Base-by-base conservation (phyloP, 768 basidiomycete genomes). In the Boletus rufocinnamomeus region DNA sequence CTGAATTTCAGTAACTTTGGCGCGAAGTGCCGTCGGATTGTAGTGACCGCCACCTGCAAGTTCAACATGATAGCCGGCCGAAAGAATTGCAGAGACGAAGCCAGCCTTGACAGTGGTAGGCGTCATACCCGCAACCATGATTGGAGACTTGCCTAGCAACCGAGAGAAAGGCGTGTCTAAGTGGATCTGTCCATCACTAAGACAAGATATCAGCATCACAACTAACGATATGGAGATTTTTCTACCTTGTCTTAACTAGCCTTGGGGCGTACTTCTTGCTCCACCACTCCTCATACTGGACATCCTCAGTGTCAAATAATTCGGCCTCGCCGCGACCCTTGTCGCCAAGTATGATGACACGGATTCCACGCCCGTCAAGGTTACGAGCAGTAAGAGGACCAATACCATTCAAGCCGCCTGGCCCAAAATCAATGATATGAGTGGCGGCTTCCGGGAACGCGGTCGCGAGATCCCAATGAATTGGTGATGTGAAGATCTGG, bases 81-180 rank as follows among this genome's bases (percentile, higher is more conserved):
- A 84, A 64, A 97, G 86, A 47, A 96, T 83, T 9, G 97, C 95
- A 58, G 88, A 87, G 67, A 98, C 95, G 73, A 98, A 96, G 19
- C 95, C 95, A 34, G 89, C 89, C 72, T 95, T 89, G 63, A 99
- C 97, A 34, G 97, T 99, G 2, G 89, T 89, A 0, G 97, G 97
- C 0, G 97, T 99, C 97, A 99, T 98, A 58, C 97, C 97, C 50
- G 95, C 96, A 40, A 99, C 95, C 97, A 98, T 98, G 75, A 99
- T 89, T 35, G 97, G 97, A 4, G 97, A 87, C 77, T 98, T 99
- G 66, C 94, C 93, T 44, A 99, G 75, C 45, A 99, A 83, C 59
- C 97, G 91, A 50, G 96, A 96, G 82, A 98, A 96, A 5, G 94
- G 90, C 0, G 96, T 98, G 74, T 99, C 95, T 66, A 99, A 82